Conservation (phyloP, 495 filamentous ascomycete genomes). For the Aspergillus hancockii region DNA sequence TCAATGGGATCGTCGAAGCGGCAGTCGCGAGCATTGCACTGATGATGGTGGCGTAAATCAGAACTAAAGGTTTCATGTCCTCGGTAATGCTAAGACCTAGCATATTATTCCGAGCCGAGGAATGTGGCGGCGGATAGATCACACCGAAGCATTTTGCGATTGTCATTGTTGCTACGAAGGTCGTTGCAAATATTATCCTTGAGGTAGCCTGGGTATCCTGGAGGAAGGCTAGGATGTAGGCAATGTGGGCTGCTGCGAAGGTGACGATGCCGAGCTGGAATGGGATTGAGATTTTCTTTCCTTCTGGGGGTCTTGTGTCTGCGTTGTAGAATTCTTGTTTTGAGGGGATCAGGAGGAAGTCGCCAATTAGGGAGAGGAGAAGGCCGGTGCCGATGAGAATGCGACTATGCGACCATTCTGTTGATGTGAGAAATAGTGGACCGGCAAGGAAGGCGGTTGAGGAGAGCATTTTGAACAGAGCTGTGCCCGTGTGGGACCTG, state of each 20-base stretch:
- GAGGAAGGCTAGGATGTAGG: constrained; percentile 24
- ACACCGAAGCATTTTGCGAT: constrained; percentile 22
- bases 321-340: constrained; percentile 18
- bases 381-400: constrained; percentile 2
- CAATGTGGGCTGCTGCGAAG: constrained; percentile 27
- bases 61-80: constrained; percentile 22
- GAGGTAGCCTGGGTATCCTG: constrained; percentile 13
- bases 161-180: constrained; percentile 12
- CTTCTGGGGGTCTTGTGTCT: constrained; percentile 3
- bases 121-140: constrained; percentile 15
- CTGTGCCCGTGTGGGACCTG: constrained; percentile 18
- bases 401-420: constrained; percentile 17
- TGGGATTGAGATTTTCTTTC: constrained; percentile 18
- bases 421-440: constrained; percentile 19
- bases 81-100: constrained; percentile 15
- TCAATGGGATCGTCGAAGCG: constrained; percentile 11
- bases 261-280: constrained; percentile 26
- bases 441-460: constrained; percentile 23
- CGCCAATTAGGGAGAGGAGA: constrained; percentile 16
- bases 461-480: constrained; percentile 28
- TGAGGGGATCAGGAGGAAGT: constrained; percentile 22
- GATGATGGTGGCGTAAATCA: constrained; percentile 20
- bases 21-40: constrained; percentile 22
- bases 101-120: constrained; percentile 15
- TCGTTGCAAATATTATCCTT: constrained; percentile 13